phyloP scores from a whole-genome alignment of 352 stramenopile genomes.

The Phytophthora podocarpi region DNA sequence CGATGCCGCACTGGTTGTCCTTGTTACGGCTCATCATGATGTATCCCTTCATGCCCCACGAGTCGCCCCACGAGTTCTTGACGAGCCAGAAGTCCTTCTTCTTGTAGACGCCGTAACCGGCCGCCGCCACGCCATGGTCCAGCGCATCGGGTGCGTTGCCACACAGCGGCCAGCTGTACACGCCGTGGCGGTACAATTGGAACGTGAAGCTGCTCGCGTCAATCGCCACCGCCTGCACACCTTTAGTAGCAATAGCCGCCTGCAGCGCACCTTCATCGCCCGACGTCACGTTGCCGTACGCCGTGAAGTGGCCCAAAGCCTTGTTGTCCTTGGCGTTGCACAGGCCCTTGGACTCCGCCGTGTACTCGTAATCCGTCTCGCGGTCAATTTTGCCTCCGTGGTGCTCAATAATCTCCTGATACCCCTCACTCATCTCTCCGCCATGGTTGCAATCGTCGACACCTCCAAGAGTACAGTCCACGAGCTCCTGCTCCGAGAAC shows the following conservation, averaged over 20 bases:
- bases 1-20: constrained; percentile 95
- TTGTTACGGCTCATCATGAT: constrained; percentile 86
- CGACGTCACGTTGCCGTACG: constrained; percentile 71
- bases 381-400: constrained; percentile 85
- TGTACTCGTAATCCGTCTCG: constrained; percentile 96
- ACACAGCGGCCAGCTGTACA: constrained; percentile 61
- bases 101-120: constrained; percentile 90
- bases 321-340: constrained; percentile 85
- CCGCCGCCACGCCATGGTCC: constrained; percentile 95
- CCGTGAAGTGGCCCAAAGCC: constrained; percentile 84
- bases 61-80: constrained; percentile 93
- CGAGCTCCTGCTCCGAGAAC: constrained; percentile 98
- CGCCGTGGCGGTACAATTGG: constrained; percentile 75
- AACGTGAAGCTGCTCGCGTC: constrained; percentile 82
- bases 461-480: constrained; percentile 95
- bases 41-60: constrained; percentile 91
- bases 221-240: constrained; percentile 85
- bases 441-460: constrained; percentile 95
- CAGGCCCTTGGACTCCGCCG: constrained; percentile 87
- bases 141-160: constrained; percentile 88
- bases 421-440: constrained; percentile 98
- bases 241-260: constrained; percentile 75
- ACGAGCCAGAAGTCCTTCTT: constrained; percentile 93
- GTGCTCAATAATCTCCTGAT: constrained; percentile 93
- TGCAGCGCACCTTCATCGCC: constrained; percentile 82